Base-by-base conservation (phyloP, 2,329 filamentous ascomycete species). In the Calycina herbarum region DNA sequence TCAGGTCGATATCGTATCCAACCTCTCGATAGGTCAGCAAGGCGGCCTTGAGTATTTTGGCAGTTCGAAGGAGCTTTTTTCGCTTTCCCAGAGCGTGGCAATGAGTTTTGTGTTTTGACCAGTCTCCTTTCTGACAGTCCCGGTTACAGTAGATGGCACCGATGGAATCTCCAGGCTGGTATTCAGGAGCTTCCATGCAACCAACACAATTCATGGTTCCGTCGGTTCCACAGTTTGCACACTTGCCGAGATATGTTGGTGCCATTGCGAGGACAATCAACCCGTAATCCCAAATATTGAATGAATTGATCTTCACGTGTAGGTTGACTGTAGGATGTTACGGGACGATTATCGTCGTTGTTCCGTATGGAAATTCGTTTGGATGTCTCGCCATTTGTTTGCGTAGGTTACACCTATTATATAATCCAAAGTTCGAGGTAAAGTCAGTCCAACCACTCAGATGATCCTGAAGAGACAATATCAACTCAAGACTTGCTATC, bases 41-140 rank as follows among this genome's bases (percentile, higher is more conserved):
- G 13, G 58, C 38, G 17, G 58, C 35, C 38, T 60, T 42, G 17
- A 42, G 58, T 60, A 60, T 27, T 15, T 11, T 42, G 20, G 58
- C 58, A 15, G n/a, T 42, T 60, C 58, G 58, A 24, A 60, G 35
- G 6, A 60, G 20, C 11, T 29, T 60, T 24, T 60, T 60, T 45
- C 58, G 58, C 15, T 42, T 24, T 42, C 38, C n/a, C 24, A 60
- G 7, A 17, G 11, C 24, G 20, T 29, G 31, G 58, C 58, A 60
- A 38, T 42, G 8, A 42, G 35, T 8, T 24, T 60, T 42, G 24
- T 60, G 58, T 6, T 11, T 15, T 13, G n/a, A 42, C 58, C 29
- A 63, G 33, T 38, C 20, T 5, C 10, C 24, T 24, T 24, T 54
- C 13, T 54, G 48, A n/a, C 48, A 54, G 5, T 54, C 48, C 3